Evolutionary conservation across 306 rosid species (phyloP), one percentile per base, ranked within the genome.

Genomic region (Hippophae gyantsensis): DNA sequence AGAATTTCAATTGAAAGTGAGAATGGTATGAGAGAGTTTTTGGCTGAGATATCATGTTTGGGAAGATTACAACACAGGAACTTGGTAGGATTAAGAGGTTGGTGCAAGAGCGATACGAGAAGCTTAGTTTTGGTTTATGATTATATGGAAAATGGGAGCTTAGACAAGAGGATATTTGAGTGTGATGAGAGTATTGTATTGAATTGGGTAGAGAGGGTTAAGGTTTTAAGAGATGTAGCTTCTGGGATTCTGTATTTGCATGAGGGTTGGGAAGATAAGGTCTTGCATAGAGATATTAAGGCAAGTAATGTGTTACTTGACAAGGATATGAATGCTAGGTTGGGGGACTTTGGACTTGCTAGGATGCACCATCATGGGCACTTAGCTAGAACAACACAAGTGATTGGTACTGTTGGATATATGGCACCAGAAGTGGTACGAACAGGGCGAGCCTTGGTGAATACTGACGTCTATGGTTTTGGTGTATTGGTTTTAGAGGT

Each of bases 201-300:
- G 7, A 80, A 61, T 54, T 87, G 89, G 85, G 78, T 72, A 60
- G 77, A 74, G 58, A 78, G 93, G 76, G 42, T 65, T 56, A 53
- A 64, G 50, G 71, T 76, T 23, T 67, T 87, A 53, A 82, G 72
- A 69, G 80, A 82, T 58, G 85, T 84, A 52, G 92, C 89, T 2
- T 11, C 41, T 3, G 93, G 87, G 54, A 43, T 84, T 13, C 63
- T 76, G 10, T 82, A 84, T 78, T 69, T 84, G 58, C 90, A 87
- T 45, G 89, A 80, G 66, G 93, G 78, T 57, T 87, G 85, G 87
- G 96, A 87, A 63, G 73, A 72, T 56, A 72, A 70, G 79, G 86
- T 87, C 32, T 69, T 86, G 63, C 95, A 83, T 62, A 74, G 89
- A 56, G 89, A 86, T 49, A 74, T 83, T 46, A 86, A 83, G 66